Conservation (phyloP, 2,329 filamentous ascomycete genomes). For the Chaetomiaceae sp. region DNA sequence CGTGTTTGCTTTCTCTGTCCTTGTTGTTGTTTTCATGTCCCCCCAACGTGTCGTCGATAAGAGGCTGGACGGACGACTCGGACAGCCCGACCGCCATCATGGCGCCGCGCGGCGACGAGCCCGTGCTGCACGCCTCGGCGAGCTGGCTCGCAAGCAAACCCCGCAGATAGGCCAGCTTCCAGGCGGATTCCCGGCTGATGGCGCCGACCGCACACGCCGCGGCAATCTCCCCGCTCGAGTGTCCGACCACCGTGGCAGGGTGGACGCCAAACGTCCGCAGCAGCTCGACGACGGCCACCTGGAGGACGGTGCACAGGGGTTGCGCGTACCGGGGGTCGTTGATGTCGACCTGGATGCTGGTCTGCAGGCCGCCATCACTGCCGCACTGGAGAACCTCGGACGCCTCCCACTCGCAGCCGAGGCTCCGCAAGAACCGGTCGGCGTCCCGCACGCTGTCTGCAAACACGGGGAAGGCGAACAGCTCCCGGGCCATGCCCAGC, state of each 20-base stretch:
- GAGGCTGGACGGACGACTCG: neutral
- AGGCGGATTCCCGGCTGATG: slow-evolving; percentile 31
- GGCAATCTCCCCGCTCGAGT: slow-evolving; percentile 33
- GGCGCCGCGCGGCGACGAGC: slow-evolving; percentile 15
- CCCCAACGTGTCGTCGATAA: neutral
- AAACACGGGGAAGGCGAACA: slow-evolving; percentile 6
- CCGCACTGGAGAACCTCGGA: neutral
- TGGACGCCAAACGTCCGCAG: slow-evolving; percentile 23
- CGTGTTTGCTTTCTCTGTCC: neutral
- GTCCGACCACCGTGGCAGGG: slow-evolving; percentile 27
- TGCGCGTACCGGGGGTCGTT: neutral
- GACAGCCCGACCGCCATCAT: slow-evolving; percentile 8
- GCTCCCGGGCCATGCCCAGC: slow-evolving; percentile 25
- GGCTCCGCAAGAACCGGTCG: neutral
- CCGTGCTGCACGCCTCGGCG: neutral
- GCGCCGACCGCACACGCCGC: slow-evolving; percentile 30
- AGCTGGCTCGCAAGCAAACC: slow-evolving; percentile 23
- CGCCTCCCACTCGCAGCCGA: neutral
- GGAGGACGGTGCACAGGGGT: slow-evolving; percentile 9
- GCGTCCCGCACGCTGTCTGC: neutral
- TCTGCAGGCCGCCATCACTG: neutral
- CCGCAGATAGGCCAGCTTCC: slow-evolving; percentile 34
- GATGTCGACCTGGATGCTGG: neutral
- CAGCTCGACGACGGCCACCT: slow-evolving; percentile 31
- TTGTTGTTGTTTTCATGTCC: too few species aligned